Percentiles rank a stretch among this genome's conserved stretches.
Evolutionary conservation across 2,329 filamentous ascomycete genomes (phyloP).

Genomic region (Fusarium praegraminearum): DNA sequence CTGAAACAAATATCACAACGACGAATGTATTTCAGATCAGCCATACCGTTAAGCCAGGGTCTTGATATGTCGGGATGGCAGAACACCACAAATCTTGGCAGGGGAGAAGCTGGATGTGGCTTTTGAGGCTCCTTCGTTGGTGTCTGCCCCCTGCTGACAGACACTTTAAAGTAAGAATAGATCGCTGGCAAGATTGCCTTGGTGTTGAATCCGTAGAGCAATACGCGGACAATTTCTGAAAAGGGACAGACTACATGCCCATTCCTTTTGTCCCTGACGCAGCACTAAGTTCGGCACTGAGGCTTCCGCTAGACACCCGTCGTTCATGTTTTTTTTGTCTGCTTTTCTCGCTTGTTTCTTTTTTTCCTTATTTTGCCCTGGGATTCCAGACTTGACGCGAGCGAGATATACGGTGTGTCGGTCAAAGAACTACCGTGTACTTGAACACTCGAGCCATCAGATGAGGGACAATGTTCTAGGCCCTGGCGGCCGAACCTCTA

Average conservation of each 20-base stretch:
- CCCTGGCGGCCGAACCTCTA: slow-evolving; percentile 19
- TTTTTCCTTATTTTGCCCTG: background rate
- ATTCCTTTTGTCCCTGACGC: slow-evolving; percentile 15
- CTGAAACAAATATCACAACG: slow-evolving; percentile 6
- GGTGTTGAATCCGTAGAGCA: background rate
- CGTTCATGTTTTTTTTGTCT: slow-evolving; percentile 3
- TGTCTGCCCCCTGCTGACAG: slow-evolving; percentile 5
- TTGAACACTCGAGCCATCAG: slow-evolving; percentile 26
- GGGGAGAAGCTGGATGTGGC: slow-evolving; percentile 31
- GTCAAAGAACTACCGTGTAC: slow-evolving; percentile 9
- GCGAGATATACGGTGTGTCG: background rate
- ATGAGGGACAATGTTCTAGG: slow-evolving; percentile 29
- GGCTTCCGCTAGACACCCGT: background rate
- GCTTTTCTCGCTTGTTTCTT: background rate
- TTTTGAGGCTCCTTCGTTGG: slow-evolving; percentile 17
- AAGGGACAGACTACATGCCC: background rate
- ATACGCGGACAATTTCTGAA: background rate
- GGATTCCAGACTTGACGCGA: background rate
- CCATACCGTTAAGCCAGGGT: slow-evolving; percentile 14
- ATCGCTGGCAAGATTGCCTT: slow-evolving; percentile 1
- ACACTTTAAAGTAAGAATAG: background rate
- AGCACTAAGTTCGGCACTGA: slow-evolving; percentile 23
- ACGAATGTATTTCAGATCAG: slow-evolving; percentile 23
- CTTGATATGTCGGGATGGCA: background rate
- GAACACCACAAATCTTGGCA: slow-evolving; percentile 29